Evolutionary conservation across 225 moss, liverwort and hornwort species (phyloP), one percentile per base, ranked within the genome.

Genomic region (Physcomitrellopsis africana): DNA sequence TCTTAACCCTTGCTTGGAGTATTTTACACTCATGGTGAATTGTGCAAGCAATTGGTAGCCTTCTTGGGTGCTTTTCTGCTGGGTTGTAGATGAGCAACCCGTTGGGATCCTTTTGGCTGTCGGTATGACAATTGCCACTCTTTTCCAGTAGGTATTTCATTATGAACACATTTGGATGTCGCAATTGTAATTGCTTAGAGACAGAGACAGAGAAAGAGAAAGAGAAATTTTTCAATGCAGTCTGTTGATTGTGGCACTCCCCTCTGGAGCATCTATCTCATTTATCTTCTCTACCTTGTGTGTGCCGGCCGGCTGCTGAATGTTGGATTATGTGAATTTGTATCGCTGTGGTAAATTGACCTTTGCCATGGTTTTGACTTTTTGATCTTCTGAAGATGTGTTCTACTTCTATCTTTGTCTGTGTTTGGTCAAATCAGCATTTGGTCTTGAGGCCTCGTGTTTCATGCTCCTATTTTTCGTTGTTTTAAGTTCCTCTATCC

Each of bases 401-500:
- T 27, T 66, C 24, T 26, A 49, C 23, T 51, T 65, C 22, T 42
- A 44, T 70, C 2, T 22, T 22, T 69, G 55, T 42, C 55, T 29
- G 11, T 71, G 59, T 24, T 59, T 47, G 11, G 27, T 48, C 3
- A 27, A 37, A 11, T 42, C 56, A 15, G 48, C 26, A 1, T 11
- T 61, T 48, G 15, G 23, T 9, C 0, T 61, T 56, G 10, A 62
- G 55, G 56, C 49, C 32, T n/a, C 66, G 27, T 41, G 53, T 62
- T 22, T 44, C n/a, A 7, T 29, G 15, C n/a, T 60, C n/a, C 60
- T 7, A 37, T 37, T 37, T 37, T 37, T 37, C 32, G 26, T 32
- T 72, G 47, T 68, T 67, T 60, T 62, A 17, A 64, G n/a, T 72
- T 60, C 61, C 47, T 62, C 73, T 74, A 69, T 51, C 20, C 16